These are phyloP conservation scores for Onygenales sp. DNA, from an alignment of 2,329 filamentous ascomycete genomes.

Conservation along the genomic window DNA sequence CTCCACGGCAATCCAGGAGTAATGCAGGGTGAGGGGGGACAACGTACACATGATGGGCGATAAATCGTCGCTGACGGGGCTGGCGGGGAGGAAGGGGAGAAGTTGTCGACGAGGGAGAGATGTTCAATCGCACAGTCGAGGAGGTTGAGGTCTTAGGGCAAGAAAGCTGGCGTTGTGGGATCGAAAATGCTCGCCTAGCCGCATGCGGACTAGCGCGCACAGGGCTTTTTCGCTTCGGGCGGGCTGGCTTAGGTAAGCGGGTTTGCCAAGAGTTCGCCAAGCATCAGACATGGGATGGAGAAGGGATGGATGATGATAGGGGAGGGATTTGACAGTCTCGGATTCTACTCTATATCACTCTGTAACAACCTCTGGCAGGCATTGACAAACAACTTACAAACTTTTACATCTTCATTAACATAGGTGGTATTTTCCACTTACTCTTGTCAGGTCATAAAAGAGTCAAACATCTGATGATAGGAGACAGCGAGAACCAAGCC, in stretches of 20 bases:
- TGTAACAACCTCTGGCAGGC: too few relatives aligned
- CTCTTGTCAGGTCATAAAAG: too few relatives aligned
- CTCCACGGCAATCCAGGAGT: background rate
- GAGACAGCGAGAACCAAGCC: too few relatives aligned
- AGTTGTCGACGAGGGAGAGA: background rate
- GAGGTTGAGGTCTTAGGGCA: background rate
- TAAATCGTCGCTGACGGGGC: conserved; percentile 16
- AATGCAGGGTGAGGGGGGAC: background rate
- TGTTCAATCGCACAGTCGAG: conserved; percentile 6
- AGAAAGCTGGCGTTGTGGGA: conserved; percentile 2
- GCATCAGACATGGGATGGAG: background rate
- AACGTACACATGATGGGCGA: conserved; percentile 43
- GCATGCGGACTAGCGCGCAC: conserved; percentile 1
- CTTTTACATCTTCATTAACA: too few relatives aligned
- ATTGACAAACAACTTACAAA: too few relatives aligned
- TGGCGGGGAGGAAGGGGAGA: conserved; percentile 25
- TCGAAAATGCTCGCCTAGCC: conserved; percentile 5
- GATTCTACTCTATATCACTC: too few relatives aligned
- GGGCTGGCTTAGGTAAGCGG: conserved; percentile 1
- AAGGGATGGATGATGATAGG: background rate
- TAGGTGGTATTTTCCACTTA: too few relatives aligned
- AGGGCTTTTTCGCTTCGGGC: background rate
- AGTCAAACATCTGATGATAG: too few relatives aligned
- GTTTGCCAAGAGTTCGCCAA: background rate
- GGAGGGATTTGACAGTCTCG: too few relatives aligned